Percentiles rank a stretch among this genome's conserved stretches.
Conservation (phyloP, 2,329 filamentous ascomycete genomes). For the Aschersonia sp. region DNA sequence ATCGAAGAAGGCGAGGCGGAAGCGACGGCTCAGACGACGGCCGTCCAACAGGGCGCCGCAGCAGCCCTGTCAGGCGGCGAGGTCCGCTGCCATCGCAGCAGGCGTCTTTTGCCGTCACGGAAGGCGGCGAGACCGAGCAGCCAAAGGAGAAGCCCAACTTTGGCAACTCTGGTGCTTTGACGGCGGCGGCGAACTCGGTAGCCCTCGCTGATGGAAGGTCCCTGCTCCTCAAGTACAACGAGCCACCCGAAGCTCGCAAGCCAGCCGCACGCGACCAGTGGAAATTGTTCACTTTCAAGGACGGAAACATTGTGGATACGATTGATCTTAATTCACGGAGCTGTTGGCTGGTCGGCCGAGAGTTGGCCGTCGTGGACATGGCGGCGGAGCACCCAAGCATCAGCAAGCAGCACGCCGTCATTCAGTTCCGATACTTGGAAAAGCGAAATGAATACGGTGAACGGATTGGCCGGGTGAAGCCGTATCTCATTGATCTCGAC, state of each 20-base stretch:
- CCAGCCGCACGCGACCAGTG: conserved; percentile 65
- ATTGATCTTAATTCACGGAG: conserved; percentile 61
- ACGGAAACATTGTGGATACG: conserved; percentile 63
- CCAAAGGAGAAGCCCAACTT: conserved; percentile 86
- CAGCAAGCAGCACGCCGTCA: conserved; percentile 88
- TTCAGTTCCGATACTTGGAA: conserved; percentile 81
- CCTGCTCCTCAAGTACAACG: conserved; percentile 87
- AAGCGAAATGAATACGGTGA: conserved; percentile 81
- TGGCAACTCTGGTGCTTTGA: conserved; percentile 63
- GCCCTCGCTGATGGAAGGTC: conserved; percentile 58
- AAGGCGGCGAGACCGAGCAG: conserved; percentile 29
- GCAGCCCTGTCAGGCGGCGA: conserved; percentile 13
- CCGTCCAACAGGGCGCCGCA: conserved; percentile 5
- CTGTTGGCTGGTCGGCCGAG: conserved; percentile 84
- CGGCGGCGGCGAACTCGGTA: conserved; percentile 69
- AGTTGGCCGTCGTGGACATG: conserved; percentile 68
- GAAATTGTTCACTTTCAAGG: conserved; percentile 91
- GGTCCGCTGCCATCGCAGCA: conserved; percentile 46
- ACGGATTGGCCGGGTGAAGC: conserved; percentile 61
- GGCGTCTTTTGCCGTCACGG: conserved; percentile 42
- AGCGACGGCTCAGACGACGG: conserved; percentile 8
- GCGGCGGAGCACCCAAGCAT: conserved; percentile 79
- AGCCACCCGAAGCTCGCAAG: conserved; percentile 84
- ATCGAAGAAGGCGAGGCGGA: conserved; percentile 9
- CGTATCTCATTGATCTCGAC: conserved; percentile 86